Base-by-base conservation (phyloP, 2,329 filamentous ascomycete genomes). In the Stemphylium beticola region DNA sequence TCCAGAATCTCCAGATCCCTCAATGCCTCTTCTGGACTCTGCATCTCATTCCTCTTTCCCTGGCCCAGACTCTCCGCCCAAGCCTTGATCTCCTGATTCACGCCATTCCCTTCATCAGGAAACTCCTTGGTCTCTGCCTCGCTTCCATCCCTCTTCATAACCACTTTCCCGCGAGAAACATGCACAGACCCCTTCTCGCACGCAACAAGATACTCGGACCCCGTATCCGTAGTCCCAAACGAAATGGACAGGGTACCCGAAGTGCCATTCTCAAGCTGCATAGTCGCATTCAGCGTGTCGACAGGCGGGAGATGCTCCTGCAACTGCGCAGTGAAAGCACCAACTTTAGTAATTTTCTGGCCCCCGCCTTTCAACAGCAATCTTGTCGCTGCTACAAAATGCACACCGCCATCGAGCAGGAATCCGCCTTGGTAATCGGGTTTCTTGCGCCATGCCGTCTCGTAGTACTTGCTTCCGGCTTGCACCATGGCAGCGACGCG, bases 391-490 rank as follows among this genome's bases (percentile, higher is more conserved):
- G 89, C 89, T 6, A 87, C 78, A 56, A 85, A 87, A 73, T 93
- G 90, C 22, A 93, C 88, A 38, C 90, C 90, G 12, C 85, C 88
- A 67, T 93, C 90, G 2, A 93, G 83, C 49, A 92, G 72, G 69
- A 92, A 92, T 0, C 90, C 90, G 49, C 90, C 90, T 74, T 92
- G 89, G 69, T 91, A 84, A 47, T 83, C 79, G 1, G 90, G 89
- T 50, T 77, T 82, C 72, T 87, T 88, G 49, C 90, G 85, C 90
- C 89, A 85, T 10, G 75, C 64, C 0, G 82, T 85, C 58, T 82
- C 79, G 59, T 77, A 82, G 66, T 85, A 86, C 69, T 85, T 85
- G n/a, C 74, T 77, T 8, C 81, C 83, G 1, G 73, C 68, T 49
- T 75, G 66, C 0, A 87, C 78, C 55, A 78, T 74, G 2, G 68